phyloP scores from a whole-genome alignment of 75 land plant species.

The Pseudotsuga menziesii region DNA sequence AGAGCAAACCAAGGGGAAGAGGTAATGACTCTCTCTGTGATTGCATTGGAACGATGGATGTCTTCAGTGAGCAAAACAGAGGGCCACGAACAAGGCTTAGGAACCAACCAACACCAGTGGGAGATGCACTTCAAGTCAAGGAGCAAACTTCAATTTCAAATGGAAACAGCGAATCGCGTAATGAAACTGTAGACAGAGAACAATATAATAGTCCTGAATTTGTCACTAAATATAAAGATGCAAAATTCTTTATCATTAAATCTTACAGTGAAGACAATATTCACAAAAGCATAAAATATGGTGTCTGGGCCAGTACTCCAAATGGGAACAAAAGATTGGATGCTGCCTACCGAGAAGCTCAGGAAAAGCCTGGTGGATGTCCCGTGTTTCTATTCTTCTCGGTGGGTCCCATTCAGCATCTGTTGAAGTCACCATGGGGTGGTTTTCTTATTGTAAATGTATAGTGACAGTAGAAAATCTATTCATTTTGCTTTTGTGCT shows the following conservation, averaged over 20 bases:
- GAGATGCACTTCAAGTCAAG: background rate
- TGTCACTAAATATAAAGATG: constrained; percentile 23
- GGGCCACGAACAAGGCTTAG: constrained; percentile 58
- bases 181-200: constrained; percentile 16
- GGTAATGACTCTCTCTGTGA: constrained; percentile 43
- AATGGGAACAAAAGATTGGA: constrained; percentile 48
- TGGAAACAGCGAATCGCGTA: constrained; percentile 10
- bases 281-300: constrained; percentile 45
- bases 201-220: constrained; percentile 47
- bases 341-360: constrained; percentile 19
- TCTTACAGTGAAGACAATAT: constrained; percentile 44
- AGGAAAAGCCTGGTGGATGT: constrained; percentile 16
- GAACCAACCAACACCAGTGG: background rate
- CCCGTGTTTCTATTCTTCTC: constrained; percentile 42
- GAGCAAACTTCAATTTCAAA: background rate
- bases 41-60: constrained; percentile 46
- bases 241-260: constrained; percentile 39
- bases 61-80: constrained; percentile 74
- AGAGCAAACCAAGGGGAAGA: constrained; percentile 50
- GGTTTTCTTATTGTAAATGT: background rate
- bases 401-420: constrained; percentile 8
- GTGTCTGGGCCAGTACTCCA: constrained; percentile 41
- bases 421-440: background rate
- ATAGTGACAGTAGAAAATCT: background rate
- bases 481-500: background rate